phyloP scores from a whole-genome alignment of 2,329 filamentous ascomycete genomes.

The Phoma sp. region DNA sequence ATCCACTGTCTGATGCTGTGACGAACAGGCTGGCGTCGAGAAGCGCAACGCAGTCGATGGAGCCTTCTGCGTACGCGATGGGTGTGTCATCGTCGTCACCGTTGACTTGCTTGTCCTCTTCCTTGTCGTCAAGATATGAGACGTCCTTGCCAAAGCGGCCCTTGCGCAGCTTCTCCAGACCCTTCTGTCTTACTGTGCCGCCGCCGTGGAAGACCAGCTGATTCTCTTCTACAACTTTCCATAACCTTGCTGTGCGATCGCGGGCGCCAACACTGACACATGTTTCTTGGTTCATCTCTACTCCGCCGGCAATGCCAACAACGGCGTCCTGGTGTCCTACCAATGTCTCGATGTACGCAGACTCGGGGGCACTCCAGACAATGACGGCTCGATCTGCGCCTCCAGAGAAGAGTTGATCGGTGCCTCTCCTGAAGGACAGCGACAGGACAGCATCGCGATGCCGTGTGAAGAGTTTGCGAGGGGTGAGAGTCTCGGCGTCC shows the following conservation, averaged over 20 bases:
- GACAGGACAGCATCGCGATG: conserved; percentile 88
- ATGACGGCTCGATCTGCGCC: conserved; percentile 94
- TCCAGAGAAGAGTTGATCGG: conserved; percentile 89
- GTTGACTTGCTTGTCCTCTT: conserved; percentile 54
- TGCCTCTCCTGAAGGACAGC: conserved; percentile 83
- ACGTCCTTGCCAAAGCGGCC: conserved; percentile 44
- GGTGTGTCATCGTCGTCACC: conserved; percentile 52
- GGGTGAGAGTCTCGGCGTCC: conserved; percentile 79
- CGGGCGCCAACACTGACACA: conserved; percentile 90
- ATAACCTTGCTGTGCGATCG: conserved; percentile 88
- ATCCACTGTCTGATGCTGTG: conserved; percentile 91
- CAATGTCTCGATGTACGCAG: conserved; percentile 93
- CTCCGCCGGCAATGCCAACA: conserved; percentile 71
- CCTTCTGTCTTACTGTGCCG: conserved; percentile 56
- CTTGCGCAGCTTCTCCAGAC: conserved; percentile 47
- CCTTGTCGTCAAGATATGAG: conserved; percentile 53
- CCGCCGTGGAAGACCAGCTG: conserved; percentile 95
- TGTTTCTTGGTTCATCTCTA: conserved; percentile 76
- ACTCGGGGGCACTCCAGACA: conserved; percentile 89
- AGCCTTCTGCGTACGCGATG: conserved; percentile 71
- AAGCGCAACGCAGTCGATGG: conserved; percentile 90
- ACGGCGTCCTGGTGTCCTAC: conserved; percentile 96
- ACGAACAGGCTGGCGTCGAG: conserved; percentile 89
- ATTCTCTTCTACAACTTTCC: conserved; percentile 95
- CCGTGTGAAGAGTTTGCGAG: conserved; percentile 84